Base-by-base conservation (phyloP, 805 yeast genomes). In the Candida oleophila region DNA sequence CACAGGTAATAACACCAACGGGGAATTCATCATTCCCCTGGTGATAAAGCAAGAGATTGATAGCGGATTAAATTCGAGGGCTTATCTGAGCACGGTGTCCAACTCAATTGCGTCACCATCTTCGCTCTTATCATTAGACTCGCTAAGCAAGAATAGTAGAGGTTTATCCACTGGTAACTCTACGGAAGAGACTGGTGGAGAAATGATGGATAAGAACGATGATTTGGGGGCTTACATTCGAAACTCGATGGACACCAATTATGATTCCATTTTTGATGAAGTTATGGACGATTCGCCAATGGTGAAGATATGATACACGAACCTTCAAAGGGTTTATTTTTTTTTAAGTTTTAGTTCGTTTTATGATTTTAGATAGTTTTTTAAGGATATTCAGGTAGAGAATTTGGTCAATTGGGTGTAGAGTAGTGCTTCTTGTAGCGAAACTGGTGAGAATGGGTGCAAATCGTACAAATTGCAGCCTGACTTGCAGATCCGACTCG, bases 111-210 rank as follows among this genome's bases (percentile, higher is more conserved):
- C 73, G 1, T 63, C 69, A 28, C 73, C 74, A 14, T 59, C 66
- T 30, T 65, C 71, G 39, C 59, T 69, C 19, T 59, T 69, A 39
- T 64, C 69, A 42, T 59, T 69, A 44, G 63, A 61, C 42, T 60
- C 68, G 16, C 59, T 55, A 45, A 50, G 14, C 39, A 20, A 56
- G 16, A 16, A 20, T 19, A 36, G 7, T 20, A 36, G 30, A 11
- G 30, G 30, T 5, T 11, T 25, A 7, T 11, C 30, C 11, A 11
- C 11, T 5, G 11, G 30, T 25, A 25, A 25, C 30, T 25, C 30
- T 5, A 5, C 30, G 5, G 30, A 25, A 25, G 5, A 7, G 5
- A 7, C 30, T 7, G 11, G 11, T 11, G 30, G 30, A 11, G 30
- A 25, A 11, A 25, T 25, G 11, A 11, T 25, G 11, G 30, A 25